phyloP scores from a whole-genome alignment of 208 protist species.

The Trypanosoma cruzi region DNA sequence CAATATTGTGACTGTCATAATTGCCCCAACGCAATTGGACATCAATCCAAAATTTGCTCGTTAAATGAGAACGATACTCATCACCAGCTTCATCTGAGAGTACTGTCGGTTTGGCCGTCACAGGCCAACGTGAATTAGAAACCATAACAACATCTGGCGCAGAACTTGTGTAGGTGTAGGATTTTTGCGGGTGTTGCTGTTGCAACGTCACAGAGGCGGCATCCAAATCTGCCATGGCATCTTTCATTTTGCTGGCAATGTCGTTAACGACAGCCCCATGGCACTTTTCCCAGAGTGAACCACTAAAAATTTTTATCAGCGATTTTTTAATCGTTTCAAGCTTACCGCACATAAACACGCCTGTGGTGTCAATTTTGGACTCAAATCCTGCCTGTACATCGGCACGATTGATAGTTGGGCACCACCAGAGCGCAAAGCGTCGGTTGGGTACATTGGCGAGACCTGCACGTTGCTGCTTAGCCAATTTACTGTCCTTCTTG shows the following conservation, averaged over 20 bases:
- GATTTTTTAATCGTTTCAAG: conserved; percentile 99
- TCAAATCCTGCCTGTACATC: conserved; percentile 99
- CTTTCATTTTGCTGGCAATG: conserved; percentile 97
- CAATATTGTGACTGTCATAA: conserved; percentile 99
- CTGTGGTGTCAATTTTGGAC: conserved; percentile 99
- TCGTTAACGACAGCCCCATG: conserved; percentile 99
- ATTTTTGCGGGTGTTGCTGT: conserved; percentile 96
- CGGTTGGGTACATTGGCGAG: conserved; percentile 99
- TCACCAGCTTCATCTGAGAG: conserved; percentile 84
- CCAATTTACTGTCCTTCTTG: conserved; percentile 99
- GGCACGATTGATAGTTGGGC: conserved; percentile 99
- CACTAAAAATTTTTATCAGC: conserved; percentile 99
- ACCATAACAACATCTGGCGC: conserved; percentile 97
- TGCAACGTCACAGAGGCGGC: conserved; percentile 98
- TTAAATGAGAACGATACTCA: conserved; percentile 69
- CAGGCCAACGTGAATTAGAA: conserved; percentile 96
- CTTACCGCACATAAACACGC: conserved; percentile 99
- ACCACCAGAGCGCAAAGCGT: conserved; percentile 99
- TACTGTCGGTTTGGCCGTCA: conserved; percentile 90
- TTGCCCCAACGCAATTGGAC: conserved; percentile 99
- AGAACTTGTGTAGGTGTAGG: conserved; percentile 92
- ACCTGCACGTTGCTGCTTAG: conserved; percentile 99
- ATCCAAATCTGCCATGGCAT: conserved; percentile 99
- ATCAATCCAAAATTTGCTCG: conserved; percentile 99
- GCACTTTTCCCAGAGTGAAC: conserved; percentile 99